A percentile compares a stretch with the other conserved stretches of the same genome.
Evolutionary conservation across 495 filamentous ascomycete species (phyloP).

Genomic region (Podospora tetraspora): DNA sequence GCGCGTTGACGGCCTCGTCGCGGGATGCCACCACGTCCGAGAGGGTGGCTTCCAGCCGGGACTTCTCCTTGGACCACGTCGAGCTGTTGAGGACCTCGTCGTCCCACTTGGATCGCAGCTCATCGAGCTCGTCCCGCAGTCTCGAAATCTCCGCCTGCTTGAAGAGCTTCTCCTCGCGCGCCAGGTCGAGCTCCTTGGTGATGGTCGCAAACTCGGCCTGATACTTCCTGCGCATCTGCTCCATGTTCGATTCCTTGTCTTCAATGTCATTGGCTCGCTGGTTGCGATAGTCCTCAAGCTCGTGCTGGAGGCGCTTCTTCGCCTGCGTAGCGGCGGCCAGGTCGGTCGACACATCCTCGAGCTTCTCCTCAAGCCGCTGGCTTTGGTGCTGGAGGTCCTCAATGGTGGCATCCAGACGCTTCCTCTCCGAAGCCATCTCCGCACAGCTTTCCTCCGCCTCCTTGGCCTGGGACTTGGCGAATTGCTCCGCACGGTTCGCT

Average conservation of each 20-base stretch:
- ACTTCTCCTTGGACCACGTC: conserved; percentile 97
- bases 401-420: conserved; percentile 79
- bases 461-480: conserved; percentile 78
- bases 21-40: conserved; percentile 84
- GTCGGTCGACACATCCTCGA: conserved; percentile 90
- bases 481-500: conserved; percentile 85
- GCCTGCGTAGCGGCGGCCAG: conserved; percentile 79
- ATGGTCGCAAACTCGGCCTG: conserved; percentile 85
- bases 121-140: conserved; percentile 89
- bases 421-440: conserved; percentile 84
- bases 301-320: conserved; percentile 93
- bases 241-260: conserved; percentile 92
- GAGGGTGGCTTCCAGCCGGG: conserved; percentile 82
- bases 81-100: conserved; percentile 97
- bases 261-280: conserved; percentile 94
- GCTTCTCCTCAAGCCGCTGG: conserved; percentile 80
- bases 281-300: conserved; percentile 94
- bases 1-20: conserved; percentile 86
- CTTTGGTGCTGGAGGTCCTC: conserved; percentile 88
- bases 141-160: conserved; percentile 62
- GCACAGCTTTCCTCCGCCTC: conserved; percentile 91
- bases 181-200: conserved; percentile 86
- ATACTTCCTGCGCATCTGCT: conserved; percentile 96
- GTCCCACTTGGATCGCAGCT: conserved; percentile 95
- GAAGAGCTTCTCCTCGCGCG: conserved; percentile 72